A percentile compares a stretch with the other conserved stretches of the same genome.
Conservation (phyloP, 129 eudicot species). For the Saposhnikovia divaricata region DNA sequence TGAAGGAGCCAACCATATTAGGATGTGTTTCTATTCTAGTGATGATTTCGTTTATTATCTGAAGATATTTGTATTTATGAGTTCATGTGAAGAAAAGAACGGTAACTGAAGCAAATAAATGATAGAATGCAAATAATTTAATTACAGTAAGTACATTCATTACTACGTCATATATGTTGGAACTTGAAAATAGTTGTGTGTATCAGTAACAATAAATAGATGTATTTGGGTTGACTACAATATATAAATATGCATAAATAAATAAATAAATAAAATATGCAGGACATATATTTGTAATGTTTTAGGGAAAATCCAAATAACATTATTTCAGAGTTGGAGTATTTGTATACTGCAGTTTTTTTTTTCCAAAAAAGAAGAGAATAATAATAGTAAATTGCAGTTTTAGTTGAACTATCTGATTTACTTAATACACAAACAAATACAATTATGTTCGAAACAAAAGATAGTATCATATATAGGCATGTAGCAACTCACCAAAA, state of each 20-base stretch:
- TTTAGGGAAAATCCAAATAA: no score
- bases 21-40: slow-evolving; percentile 16
- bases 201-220: background rate
- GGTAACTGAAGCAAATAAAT: slow-evolving; percentile 9
- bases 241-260: background rate
- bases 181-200: background rate
- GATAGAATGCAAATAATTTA: background rate
- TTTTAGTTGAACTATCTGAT: background rate
- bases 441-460: background rate
- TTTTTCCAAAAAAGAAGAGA: no score
- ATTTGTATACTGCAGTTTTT: background rate
- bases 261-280: no score
- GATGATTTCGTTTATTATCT: slow-evolving; percentile 8
- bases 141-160: background rate
- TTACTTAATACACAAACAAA: background rate
- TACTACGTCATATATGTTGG: background rate
- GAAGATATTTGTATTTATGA: background rate
- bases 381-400: background rate
- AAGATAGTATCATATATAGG: background rate
- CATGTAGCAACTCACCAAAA: slow-evolving; percentile 4
- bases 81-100: background rate
- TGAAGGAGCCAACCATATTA: slow-evolving; percentile 8
- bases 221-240: background rate
- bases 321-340: background rate
- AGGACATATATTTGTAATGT: background rate